Percentiles rank a stretch among this genome's conserved stretches.
phyloP scores from a whole-genome alignment of 345 rosid genomes.

The Gossypium anomalum region DNA sequence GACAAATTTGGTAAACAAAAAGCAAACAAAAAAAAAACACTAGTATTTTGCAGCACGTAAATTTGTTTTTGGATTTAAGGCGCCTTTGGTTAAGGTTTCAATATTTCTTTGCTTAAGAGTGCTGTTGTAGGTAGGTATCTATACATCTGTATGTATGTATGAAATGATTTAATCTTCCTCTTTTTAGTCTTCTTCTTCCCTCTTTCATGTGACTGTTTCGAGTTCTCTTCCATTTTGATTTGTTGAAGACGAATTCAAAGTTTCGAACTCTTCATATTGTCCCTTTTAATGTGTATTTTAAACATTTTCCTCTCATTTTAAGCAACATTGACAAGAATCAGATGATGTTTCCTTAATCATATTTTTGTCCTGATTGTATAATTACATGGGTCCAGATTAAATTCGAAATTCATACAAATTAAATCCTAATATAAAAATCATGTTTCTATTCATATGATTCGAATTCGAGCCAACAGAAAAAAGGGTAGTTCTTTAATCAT shows the following conservation, averaged over 20 bases:
- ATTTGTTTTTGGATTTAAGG: not conserved
- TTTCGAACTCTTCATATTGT: too few species aligned
- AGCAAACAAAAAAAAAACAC: not conserved
- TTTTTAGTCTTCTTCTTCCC: not conserved
- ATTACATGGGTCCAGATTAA: too few species aligned
- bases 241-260: not conserved
- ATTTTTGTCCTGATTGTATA: not conserved
- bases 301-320: slow-evolving; percentile 13
- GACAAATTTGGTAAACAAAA: not conserved
- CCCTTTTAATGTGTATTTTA: too few species aligned
- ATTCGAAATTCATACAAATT: too few species aligned
- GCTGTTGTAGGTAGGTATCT: not conserved
- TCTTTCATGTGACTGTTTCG: not conserved
- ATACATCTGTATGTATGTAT: not conserved
- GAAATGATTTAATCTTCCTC: not conserved
- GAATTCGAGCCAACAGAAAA: too few species aligned
- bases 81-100: not conserved
- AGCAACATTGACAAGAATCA: slow-evolving; percentile 18
- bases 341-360: slow-evolving; percentile 20
- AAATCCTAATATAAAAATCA: too few species aligned
- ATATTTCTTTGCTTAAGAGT: not conserved
- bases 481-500: slow-evolving; percentile 15
- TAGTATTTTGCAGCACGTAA: not conserved
- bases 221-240: not conserved
- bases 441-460: too few species aligned